phyloP scores from a whole-genome alignment of 208 protist species.

The Spongospora subterranea region DNA sequence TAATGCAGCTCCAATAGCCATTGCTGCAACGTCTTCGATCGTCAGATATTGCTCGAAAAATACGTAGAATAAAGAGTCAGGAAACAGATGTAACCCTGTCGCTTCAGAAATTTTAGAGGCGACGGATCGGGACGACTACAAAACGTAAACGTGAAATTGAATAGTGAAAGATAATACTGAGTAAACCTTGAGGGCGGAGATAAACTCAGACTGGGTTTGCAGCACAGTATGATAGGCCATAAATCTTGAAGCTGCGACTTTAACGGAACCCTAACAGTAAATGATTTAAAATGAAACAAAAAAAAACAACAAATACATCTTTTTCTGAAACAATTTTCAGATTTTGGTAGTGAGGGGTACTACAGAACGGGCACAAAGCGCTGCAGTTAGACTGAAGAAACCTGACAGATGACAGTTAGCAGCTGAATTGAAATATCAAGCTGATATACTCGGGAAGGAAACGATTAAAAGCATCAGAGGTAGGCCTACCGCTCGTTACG shows the following conservation, averaged over 20 bases:
- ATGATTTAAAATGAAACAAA: background rate
- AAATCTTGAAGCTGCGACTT: background rate
- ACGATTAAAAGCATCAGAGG: background rate
- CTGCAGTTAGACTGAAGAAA: background rate
- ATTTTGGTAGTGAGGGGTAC: background rate
- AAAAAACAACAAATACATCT: background rate
- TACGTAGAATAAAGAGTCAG: conserved; percentile 48
- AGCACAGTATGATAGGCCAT: conserved; percentile 33
- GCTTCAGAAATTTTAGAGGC: background rate
- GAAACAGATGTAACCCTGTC: background rate
- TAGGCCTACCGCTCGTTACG: background rate
- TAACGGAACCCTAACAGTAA: background rate
- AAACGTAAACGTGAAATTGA: no score
- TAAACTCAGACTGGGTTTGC: background rate
- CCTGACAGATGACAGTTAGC: background rate
- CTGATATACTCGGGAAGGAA: background rate
- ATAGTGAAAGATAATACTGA: no score
- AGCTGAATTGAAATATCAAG: background rate
- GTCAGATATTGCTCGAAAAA: conserved; percentile 50
- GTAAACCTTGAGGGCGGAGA: conserved; percentile 11
- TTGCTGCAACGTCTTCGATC: background rate
- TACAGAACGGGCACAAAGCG: background rate
- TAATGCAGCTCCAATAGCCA: background rate
- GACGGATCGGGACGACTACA: conserved; percentile 4
- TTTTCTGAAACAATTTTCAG: background rate